Percentiles rank a stretch among this genome's conserved stretches.
phyloP scores from a whole-genome alignment of 2,329 filamentous ascomycete genomes.

The Celoporthe dispersa region DNA sequence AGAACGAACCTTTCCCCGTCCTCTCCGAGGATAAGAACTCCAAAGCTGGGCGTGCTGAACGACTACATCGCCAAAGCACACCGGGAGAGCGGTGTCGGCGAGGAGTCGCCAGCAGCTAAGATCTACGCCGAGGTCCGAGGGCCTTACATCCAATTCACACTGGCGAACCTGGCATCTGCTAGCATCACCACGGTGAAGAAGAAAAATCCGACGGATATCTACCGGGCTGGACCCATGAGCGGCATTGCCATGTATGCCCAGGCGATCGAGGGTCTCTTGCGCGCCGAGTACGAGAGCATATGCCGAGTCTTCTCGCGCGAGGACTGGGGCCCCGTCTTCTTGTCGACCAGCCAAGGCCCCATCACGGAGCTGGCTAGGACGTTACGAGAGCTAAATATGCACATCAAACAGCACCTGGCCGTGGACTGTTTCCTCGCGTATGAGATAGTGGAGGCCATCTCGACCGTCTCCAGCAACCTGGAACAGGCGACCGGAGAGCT shows the following conservation, averaged over 20 bases:
- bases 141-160: slow-evolving; percentile 79
- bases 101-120: slow-evolving; percentile 73
- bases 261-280: slow-evolving; percentile 83
- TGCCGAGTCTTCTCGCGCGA: slow-evolving; percentile 83
- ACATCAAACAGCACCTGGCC: slow-evolving; percentile 82
- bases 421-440: slow-evolving; percentile 96
- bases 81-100: slow-evolving; percentile 50
- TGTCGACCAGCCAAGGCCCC: slow-evolving; percentile 76
- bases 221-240: slow-evolving; percentile 79
- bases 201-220: slow-evolving; percentile 80
- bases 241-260: slow-evolving; percentile 89
- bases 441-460: slow-evolving; percentile 91
- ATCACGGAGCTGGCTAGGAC: slow-evolving; percentile 85
- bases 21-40: slow-evolving; percentile 76
- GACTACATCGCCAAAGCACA: slow-evolving; percentile 71
- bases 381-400: slow-evolving; percentile 83
- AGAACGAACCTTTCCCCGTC: slow-evolving; percentile 81
- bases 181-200: slow-evolving; percentile 83
- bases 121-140: slow-evolving; percentile 87
- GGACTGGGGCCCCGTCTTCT: slow-evolving; percentile 81
- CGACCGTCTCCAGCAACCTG: slow-evolving; percentile 75
- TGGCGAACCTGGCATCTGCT: slow-evolving; percentile 86
- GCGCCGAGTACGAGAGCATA: slow-evolving; percentile 90
- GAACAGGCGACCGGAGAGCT: slow-evolving; percentile 85
- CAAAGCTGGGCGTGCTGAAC: slow-evolving; percentile 78